A percentile compares a stretch with the other conserved stretches of the same genome.
These are phyloP conservation scores for Aureobasidium lini DNA, from an alignment of 2,329 filamentous ascomycete genomes.

Conservation along the genomic window DNA sequence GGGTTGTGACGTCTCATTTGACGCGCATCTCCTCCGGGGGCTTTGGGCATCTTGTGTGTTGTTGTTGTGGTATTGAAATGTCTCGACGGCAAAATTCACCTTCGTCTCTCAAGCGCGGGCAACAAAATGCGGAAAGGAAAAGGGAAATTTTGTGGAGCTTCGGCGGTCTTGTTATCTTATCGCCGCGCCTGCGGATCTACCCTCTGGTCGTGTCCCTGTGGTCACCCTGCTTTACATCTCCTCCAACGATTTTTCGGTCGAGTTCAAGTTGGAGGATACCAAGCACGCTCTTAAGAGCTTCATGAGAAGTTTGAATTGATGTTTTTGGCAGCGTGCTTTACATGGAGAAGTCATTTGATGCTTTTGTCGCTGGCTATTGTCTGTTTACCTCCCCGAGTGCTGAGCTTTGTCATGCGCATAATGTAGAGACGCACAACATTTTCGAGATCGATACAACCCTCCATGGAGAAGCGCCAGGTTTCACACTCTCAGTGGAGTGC, in stretches of 20 bases:
- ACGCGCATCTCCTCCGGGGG: conserved; percentile 47
- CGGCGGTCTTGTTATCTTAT: neutral
- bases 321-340: too few species aligned
- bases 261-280: too few species aligned
- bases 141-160: conserved; percentile 12
- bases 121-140: neutral
- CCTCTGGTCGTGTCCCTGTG: neutral
- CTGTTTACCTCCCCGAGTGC: too few species aligned
- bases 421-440: too few species aligned
- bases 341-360: too few species aligned
- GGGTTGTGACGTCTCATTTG: conserved; percentile 74
- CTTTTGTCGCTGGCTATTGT: too few species aligned
- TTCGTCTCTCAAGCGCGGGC: neutral
- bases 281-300: too few species aligned
- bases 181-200: neutral
- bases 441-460: too few species aligned
- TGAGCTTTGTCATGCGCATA: too few species aligned
- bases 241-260: neutral
- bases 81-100: neutral
- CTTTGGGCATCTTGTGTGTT: conserved; percentile 64
- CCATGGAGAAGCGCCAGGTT: too few species aligned
- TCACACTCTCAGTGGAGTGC: too few species aligned
- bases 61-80: neutral
- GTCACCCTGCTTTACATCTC: neutral
- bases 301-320: too few species aligned